Conservation (phyloP, 495 filamentous ascomycete species). For the Neurospora discreta region DNA sequence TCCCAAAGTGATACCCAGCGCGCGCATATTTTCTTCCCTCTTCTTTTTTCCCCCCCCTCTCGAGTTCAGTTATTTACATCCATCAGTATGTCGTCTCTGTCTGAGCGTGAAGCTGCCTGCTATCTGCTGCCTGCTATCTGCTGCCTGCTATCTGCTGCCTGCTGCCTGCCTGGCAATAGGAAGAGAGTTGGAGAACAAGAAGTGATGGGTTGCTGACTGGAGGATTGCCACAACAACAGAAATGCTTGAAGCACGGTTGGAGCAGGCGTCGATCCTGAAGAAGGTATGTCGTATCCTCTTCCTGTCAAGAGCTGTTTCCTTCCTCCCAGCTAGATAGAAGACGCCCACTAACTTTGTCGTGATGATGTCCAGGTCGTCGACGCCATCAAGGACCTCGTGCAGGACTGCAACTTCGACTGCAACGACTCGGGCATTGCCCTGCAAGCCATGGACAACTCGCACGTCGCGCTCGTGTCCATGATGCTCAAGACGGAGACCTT, state of each 20-base stretch:
- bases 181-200: neutral
- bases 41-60: neutral
- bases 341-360: neutral
- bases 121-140: neutral
- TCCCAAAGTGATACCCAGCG: neutral
- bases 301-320: neutral
- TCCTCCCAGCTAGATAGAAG: neutral
- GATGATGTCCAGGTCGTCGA: slow-evolving; percentile 66
- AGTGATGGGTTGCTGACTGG: neutral
- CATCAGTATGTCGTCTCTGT: neutral
- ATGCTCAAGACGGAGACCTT: slow-evolving; percentile 92
- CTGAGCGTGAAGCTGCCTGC: neutral
- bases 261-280: slow-evolving; percentile 90
- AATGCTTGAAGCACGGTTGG: slow-evolving; percentile 93
- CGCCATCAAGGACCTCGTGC: slow-evolving; percentile 97
- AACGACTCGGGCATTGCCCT: slow-evolving; percentile 98
- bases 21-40: neutral
- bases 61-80: neutral
- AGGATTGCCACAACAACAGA: slow-evolving; percentile 10
- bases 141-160: neutral
- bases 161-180: neutral
- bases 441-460: slow-evolving; percentile 99
- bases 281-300: slow-evolving; percentile 48
- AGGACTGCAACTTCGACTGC: slow-evolving; percentile 99
- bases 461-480: slow-evolving; percentile 98